These are phyloP conservation scores for Papiliotrema flavescens DNA, from an alignment of 1,284 basidiomycete genomes.

Conservation along the genomic window DNA sequence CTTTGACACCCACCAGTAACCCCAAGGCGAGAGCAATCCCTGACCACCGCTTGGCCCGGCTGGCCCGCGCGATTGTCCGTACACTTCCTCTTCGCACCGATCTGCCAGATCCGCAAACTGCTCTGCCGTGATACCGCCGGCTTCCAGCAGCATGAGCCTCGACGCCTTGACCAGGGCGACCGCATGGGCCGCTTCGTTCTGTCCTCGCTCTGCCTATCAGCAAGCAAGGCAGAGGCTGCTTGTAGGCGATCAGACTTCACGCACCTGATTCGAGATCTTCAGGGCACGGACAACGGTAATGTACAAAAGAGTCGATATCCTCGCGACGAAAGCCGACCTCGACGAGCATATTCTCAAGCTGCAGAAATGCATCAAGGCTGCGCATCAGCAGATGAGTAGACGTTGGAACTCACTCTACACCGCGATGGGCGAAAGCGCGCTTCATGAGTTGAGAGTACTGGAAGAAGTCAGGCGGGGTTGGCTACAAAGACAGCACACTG, in stretches of 20 bases:
- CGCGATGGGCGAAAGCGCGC: constrained; percentile 5
- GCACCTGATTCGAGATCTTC: constrained; percentile 3
- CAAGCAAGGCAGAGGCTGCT: no score
- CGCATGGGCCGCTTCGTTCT: constrained; percentile 7
- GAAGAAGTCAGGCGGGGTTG: no score
- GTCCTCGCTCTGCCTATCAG: neutral
- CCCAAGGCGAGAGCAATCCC: constrained; percentile 16
- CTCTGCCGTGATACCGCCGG: constrained; percentile 4
- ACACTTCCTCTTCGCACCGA: constrained; percentile 2
- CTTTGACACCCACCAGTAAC: constrained; percentile 23
- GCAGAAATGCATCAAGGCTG: no score
- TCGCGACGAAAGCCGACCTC: constrained; percentile 12
- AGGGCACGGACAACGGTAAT: constrained; percentile 10
- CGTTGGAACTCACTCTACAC: constrained; percentile 3
- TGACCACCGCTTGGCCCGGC: constrained; percentile 12
- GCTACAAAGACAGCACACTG: no score
- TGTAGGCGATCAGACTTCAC: no score
- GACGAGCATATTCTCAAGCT: constrained; percentile 8
- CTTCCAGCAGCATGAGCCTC: constrained; percentile 12
- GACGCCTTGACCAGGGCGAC: constrained; percentile 8
- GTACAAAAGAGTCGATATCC: constrained; percentile 7
- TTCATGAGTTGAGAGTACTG: constrained; percentile 12
- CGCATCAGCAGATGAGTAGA: neutral
- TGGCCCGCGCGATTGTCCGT: constrained; percentile 7
- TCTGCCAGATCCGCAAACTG: constrained; percentile 9